A percentile compares a stretch with the other conserved stretches of the same genome.
phyloP scores from a whole-genome alignment of 208 protist species.

The Naegleria gruberi region DNA sequence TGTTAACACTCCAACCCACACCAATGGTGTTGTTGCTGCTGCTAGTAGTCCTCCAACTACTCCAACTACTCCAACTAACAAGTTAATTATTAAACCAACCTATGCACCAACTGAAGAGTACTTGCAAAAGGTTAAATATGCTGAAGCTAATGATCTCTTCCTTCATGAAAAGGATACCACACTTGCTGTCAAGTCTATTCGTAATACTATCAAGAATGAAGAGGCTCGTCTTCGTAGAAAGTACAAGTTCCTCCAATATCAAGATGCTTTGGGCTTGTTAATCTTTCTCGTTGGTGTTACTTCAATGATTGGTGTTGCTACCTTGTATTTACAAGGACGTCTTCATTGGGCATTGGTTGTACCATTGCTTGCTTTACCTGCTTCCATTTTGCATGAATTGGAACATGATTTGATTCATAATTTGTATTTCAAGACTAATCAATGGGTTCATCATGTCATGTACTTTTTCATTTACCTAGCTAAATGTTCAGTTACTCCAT shows the following conservation, averaged over 20 bases:
- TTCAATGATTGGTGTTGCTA: not conserved
- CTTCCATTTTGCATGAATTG: not conserved
- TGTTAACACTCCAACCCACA: too few species aligned
- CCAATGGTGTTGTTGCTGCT: too few species aligned
- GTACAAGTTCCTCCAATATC: not conserved
- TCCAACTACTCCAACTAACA: too few species aligned
- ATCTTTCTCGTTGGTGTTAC: not conserved
- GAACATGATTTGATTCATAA: conserved; percentile 17
- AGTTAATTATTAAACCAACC: not conserved
- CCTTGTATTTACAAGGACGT: not conserved
- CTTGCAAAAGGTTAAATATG: not conserved
- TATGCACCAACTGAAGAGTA: not conserved
- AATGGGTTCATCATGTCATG: conserved; percentile 20
- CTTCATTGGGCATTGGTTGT: not conserved
- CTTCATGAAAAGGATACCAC: not conserved
- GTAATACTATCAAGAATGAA: conserved; percentile 9
- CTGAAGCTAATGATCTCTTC: not conserved
- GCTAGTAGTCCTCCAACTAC: too few species aligned
- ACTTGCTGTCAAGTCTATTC: not conserved
- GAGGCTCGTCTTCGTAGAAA: not conserved
- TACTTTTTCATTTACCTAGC: not conserved
- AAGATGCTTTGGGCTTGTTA: not conserved
- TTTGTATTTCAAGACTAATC: conserved; percentile 10
- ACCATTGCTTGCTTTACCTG: not conserved
- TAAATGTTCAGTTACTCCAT: not conserved